These are phyloP conservation scores for Epichloe coenophiala DNA, from an alignment of 2,329 filamentous ascomycete genomes.

Conservation along the genomic window DNA sequence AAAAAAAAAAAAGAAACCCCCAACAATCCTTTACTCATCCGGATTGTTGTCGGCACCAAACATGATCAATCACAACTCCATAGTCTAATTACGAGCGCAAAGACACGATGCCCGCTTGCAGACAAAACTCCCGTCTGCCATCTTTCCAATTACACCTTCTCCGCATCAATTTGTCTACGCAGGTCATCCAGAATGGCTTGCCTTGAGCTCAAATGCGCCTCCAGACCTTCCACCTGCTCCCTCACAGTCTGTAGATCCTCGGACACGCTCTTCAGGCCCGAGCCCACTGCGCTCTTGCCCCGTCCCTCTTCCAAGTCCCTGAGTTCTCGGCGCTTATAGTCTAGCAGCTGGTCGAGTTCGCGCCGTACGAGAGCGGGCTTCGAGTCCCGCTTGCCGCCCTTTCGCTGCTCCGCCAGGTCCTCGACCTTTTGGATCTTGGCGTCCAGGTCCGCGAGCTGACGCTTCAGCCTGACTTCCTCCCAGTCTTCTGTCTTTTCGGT, in stretches of 20 bases:
- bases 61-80: background rate
- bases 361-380: conserved; percentile 88
- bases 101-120: background rate
- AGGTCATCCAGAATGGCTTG: conserved; percentile 65
- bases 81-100: background rate
- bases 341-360: conserved; percentile 83
- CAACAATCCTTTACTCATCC: background rate
- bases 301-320: conserved; percentile 61
- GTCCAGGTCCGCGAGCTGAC: conserved; percentile 81
- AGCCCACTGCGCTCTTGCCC: conserved; percentile 54
- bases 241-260: conserved; percentile 84
- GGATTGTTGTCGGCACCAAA: background rate
- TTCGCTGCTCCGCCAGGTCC: conserved; percentile 51
- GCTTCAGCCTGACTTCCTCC: conserved; percentile 92
- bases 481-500: conserved; percentile 81
- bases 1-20: too few relatives aligned
- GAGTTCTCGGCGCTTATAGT: conserved; percentile 80
- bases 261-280: conserved; percentile 59
- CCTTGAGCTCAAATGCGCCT: conserved; percentile 65
- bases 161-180: conserved; percentile 72
- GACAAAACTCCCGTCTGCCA: background rate
- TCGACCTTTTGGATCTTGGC: conserved; percentile 73
- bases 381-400: conserved; percentile 52
- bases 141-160: conserved; percentile 36
- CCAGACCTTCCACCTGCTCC: conserved; percentile 86